Percentiles rank a stretch among this genome's conserved stretches.
phyloP scores from a whole-genome alignment of 768 basidiomycete genomes.

The Boletus vinaceobasis region DNA sequence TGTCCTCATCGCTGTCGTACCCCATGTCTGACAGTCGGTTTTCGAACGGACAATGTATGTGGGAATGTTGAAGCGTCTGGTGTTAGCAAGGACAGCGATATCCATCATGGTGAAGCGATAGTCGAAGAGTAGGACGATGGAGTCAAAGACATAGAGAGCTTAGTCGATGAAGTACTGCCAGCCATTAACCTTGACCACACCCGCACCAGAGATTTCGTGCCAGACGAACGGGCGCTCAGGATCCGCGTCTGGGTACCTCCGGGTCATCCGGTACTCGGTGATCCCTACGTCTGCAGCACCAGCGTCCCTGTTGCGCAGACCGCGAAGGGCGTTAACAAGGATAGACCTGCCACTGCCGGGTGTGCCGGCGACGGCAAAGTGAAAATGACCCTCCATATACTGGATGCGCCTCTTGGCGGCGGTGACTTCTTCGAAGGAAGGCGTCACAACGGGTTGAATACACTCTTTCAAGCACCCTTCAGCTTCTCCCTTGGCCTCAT shows the following conservation, averaged over 20 bases:
- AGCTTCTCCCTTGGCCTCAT: constrained; percentile 14
- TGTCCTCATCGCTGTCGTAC: neutral
- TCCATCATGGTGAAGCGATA: constrained; percentile 10
- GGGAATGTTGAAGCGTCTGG: constrained; percentile 3
- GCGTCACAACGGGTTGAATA: constrained; percentile 21
- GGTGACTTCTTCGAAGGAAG: constrained; percentile 7
- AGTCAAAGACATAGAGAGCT: constrained; percentile 5
- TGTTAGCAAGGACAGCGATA: neutral
- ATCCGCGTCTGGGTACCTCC: neutral
- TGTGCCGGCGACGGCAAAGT: constrained; percentile 34
- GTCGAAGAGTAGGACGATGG: neutral
- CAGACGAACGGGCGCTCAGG: neutral
- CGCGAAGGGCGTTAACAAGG: constrained; percentile 35
- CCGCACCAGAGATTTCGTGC: constrained; percentile 10
- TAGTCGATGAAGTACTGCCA: constrained; percentile 11
- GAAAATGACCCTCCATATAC: constrained; percentile 28
- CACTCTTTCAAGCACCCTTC: constrained; percentile 21
- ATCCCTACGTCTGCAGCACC: neutral
- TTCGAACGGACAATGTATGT: constrained; percentile 10
- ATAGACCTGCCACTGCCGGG: constrained; percentile 39
- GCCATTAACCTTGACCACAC: neutral
- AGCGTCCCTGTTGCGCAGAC: too few relatives aligned
- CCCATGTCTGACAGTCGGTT: neutral
- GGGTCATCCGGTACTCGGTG: neutral
- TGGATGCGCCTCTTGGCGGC: constrained; percentile 18